phyloP scores from a whole-genome alignment of 2,329 filamentous ascomycete genomes.

The Colletotrichum cereale region DNA sequence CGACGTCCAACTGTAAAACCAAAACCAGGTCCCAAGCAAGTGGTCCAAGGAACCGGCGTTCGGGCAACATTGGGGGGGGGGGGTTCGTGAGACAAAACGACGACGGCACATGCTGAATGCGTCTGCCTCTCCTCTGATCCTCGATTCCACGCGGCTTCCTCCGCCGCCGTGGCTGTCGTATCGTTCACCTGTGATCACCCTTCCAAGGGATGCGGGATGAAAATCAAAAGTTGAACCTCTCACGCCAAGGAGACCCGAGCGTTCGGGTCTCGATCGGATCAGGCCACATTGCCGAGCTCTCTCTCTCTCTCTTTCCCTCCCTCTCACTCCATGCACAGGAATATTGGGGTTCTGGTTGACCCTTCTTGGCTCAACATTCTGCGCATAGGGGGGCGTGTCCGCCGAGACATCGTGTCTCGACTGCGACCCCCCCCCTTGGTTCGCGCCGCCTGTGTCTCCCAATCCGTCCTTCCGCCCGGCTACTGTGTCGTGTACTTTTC shows the following conservation, averaged over 20 bases:
- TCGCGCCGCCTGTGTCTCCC: slow-evolving; percentile 5
- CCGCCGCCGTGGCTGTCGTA: neutral
- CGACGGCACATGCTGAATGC: neutral
- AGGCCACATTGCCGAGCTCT: slow-evolving; percentile 15
- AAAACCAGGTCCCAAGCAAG: neutral
- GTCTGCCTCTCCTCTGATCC: neutral
- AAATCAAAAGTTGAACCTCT: neutral
- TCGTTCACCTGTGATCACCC: neutral
- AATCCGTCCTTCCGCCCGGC: neutral
- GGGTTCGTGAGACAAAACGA: slow-evolving; percentile 1
- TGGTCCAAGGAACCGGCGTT: neutral
- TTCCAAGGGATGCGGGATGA: neutral
- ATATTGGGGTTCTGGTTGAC: neutral
- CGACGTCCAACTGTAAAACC: neutral
- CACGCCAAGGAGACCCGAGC: slow-evolving; percentile 5
- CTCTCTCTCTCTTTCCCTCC: neutral
- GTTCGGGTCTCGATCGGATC: neutral
- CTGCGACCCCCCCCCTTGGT: neutral
- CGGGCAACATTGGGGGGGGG: neutral
- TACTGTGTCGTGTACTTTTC: neutral
- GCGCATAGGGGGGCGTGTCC: neutral
- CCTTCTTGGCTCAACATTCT: slow-evolving; percentile 22
- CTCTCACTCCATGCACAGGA: neutral
- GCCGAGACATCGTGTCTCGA: slow-evolving; percentile 23
- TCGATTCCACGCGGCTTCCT: neutral